Percentiles rank a stretch among this genome's conserved stretches.
phyloP scores from a whole-genome alignment of 2,329 filamentous ascomycete species.

The Exophiala bonariae region DNA sequence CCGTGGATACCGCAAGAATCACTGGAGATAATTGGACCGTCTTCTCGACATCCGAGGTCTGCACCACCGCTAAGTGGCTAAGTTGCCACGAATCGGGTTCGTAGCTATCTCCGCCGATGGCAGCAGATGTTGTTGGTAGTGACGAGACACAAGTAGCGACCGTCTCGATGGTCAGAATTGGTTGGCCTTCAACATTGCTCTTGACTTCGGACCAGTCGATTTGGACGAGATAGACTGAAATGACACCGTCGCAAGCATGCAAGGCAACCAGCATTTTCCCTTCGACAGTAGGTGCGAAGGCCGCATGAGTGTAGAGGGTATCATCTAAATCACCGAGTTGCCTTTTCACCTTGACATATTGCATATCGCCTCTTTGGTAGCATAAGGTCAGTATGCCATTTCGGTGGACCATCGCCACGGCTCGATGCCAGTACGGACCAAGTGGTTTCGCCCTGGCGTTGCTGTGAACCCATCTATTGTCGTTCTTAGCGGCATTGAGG shows the following conservation, averaged over 20 bases:
- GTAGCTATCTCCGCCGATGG: conserved; percentile 34
- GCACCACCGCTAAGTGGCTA: conserved; percentile 73
- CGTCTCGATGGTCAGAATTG: conserved; percentile 20
- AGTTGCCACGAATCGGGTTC: conserved; percentile 55
- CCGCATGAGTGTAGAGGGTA: conserved; percentile 36
- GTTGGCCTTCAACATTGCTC: conserved; percentile 39
- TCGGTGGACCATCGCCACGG: conserved; percentile 73
- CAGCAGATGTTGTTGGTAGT: conserved; percentile 13
- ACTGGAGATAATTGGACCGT: conserved; percentile 60
- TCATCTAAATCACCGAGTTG: conserved; percentile 11
- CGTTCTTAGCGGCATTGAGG: conserved; percentile 56
- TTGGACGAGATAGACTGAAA: conserved; percentile 21
- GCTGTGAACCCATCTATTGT: conserved; percentile 68
- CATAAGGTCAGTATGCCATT: conserved; percentile 73
- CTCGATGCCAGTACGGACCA: conserved; percentile 73
- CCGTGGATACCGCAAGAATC: conserved; percentile 72
- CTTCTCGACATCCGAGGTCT: conserved; percentile 59
- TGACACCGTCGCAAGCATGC: conserved; percentile 15
- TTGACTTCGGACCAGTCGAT: conserved; percentile 37
- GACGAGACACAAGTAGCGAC: conserved; percentile 26
- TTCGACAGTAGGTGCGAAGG: conserved; percentile 43
- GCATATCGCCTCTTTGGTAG: conserved; percentile 72
- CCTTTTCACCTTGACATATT: conserved; percentile 65
- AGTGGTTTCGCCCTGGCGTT: conserved; percentile 64
- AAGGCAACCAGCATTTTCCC: conserved; percentile 25